These are phyloP conservation scores for Alternaria hordeiaustralica DNA, from an alignment of 2,329 filamentous ascomycete genomes.

Conservation along the genomic window DNA sequence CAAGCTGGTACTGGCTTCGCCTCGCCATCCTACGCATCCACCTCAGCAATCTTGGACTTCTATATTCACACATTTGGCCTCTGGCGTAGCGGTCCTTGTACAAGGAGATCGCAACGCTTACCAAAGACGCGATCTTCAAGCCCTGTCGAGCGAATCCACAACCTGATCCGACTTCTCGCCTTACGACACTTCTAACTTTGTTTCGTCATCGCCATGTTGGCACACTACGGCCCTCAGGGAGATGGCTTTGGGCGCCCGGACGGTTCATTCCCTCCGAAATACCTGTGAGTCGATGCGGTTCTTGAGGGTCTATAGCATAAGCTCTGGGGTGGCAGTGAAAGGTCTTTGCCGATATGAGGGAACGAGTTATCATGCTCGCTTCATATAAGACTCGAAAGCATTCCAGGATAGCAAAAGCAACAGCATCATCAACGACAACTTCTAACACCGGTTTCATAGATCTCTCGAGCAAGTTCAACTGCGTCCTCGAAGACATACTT, in stretches of 20 bases:
- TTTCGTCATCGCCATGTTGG: constrained; percentile 22
- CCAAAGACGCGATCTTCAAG: constrained; percentile 13
- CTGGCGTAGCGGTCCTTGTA: constrained; percentile 8
- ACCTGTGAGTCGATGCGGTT: constrained; percentile 18
- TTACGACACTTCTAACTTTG: constrained; percentile 9
- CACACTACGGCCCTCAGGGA: constrained; percentile 14
- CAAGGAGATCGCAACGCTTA: constrained; percentile 8
- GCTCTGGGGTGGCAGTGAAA: constrained; percentile 25
- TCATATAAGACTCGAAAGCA: constrained; percentile 16
- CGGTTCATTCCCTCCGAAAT: constrained; percentile 14
- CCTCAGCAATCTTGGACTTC: constrained; percentile 23
- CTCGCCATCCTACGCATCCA: constrained; percentile 19
- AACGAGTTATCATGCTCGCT: background rate
- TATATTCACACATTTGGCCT: constrained; percentile 10
- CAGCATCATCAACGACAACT: background rate
- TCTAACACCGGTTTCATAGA: constrained; percentile 10
- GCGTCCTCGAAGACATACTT: background rate
- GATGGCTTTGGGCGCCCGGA: constrained; percentile 19
- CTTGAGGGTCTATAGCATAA: constrained; percentile 7
- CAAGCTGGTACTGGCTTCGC: constrained; percentile 23
- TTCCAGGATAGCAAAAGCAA: background rate
- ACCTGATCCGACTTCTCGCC: constrained; percentile 14
- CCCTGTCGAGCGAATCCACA: constrained; percentile 10
- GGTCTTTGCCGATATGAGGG: constrained; percentile 3
- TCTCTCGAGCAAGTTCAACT: constrained; percentile 13